Conservation (phyloP, 2,329 filamentous ascomycete genomes). For the Hymenoscyphus fructigenus region DNA sequence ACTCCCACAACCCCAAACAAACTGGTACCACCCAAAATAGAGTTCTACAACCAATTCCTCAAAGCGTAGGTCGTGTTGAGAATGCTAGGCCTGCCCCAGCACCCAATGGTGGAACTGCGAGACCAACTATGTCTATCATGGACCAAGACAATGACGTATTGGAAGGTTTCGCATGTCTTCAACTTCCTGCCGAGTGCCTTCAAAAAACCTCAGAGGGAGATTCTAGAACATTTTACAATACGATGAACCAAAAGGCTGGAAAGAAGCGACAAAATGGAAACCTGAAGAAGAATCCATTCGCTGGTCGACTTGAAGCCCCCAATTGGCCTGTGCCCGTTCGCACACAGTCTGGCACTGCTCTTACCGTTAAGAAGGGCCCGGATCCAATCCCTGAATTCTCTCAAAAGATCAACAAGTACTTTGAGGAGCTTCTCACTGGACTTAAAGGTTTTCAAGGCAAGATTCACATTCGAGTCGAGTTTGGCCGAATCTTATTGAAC, state of each 20-base stretch:
- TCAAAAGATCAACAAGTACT: constrained; percentile 17
- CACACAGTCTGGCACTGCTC: neutral
- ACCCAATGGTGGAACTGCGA: too few species aligned
- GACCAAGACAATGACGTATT: neutral
- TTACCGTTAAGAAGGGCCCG: neutral
- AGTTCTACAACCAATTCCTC: too few species aligned
- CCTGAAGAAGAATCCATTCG: neutral
- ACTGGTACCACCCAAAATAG: too few species aligned
- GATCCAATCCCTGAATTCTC: constrained; percentile 27
- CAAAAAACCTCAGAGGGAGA: constrained; percentile 20
- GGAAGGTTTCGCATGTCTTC: neutral
- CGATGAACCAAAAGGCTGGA: constrained; percentile 30
- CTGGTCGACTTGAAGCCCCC: constrained; percentile 10
- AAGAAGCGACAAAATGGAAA: constrained; percentile 6
- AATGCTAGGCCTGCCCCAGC: too few species aligned
- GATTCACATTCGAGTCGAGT: constrained; percentile 28
- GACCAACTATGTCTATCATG: neutral
- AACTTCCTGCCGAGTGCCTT: neutral
- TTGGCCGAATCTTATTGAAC: constrained; percentile 32
- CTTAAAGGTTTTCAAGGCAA: constrained; percentile 30
- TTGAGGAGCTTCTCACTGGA: constrained; percentile 25
- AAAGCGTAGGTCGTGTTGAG: too few species aligned
- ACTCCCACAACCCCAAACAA: too few species aligned
- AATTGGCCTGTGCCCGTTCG: neutral
- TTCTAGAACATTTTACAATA: constrained; percentile 26